Evolutionary conservation across 75 land plant genomes (phyloP).

Genomic region (Picea sitchensis): DNA sequence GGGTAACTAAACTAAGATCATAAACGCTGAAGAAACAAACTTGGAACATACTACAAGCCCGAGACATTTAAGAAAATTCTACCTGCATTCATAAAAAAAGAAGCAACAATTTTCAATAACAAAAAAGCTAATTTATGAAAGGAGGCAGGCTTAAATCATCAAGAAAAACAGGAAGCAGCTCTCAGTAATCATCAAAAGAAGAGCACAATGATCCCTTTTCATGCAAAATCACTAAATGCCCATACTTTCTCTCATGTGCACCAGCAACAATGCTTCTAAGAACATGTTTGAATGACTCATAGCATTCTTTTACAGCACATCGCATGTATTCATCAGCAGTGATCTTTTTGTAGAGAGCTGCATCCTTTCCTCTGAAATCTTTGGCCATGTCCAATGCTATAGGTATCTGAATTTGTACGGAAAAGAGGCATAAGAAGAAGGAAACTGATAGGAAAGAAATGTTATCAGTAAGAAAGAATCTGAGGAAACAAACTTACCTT

Average conservation of each 20-base stretch:
- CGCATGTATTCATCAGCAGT: constrained; percentile 67
- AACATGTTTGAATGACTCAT: constrained; percentile 25
- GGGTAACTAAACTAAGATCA: neutral
- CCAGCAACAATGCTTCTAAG: constrained; percentile 21
- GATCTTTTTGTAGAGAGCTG: constrained; percentile 49
- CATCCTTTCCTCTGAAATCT: constrained; percentile 66
- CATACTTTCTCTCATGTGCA: constrained; percentile 16
- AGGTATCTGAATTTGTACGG: constrained; percentile 47
- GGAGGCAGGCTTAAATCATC: neutral
- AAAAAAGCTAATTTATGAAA: neutral
- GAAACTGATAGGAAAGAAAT: neutral
- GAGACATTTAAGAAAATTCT: too few species aligned
- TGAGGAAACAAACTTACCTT: constrained; percentile 49
- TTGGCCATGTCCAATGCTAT: constrained; percentile 71
- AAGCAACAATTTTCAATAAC: neutral
- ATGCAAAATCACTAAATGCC: neutral
- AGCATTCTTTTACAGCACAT: constrained; percentile 48
- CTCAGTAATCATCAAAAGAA: too few species aligned
- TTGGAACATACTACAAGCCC: neutral
- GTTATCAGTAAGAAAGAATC: too few species aligned
- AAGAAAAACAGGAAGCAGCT: too few species aligned
- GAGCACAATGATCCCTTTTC: too few species aligned
- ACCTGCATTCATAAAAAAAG: neutral
- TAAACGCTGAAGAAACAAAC: neutral
- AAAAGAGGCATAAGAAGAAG: neutral